A percentile compares a stretch with the other conserved stretches of the same genome.
These are phyloP conservation scores for Fraxinus excelsior DNA, from an alignment of 257 asterid genomes.

Conservation along the genomic window DNA sequence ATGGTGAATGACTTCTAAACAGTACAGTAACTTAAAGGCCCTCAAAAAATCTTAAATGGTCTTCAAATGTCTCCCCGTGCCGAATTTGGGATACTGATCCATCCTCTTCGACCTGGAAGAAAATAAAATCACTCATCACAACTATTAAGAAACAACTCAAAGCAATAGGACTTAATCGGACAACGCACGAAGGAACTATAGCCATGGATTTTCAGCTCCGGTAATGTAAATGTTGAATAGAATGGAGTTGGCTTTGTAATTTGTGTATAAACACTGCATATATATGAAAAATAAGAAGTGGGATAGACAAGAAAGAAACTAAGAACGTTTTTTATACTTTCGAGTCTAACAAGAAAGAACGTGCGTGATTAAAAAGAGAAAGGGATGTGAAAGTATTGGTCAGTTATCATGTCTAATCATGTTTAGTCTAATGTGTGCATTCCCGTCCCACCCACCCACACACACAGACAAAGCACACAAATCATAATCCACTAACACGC, in stretches of 20 bases:
- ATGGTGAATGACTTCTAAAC: slow-evolving; percentile 2
- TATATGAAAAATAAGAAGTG: neutral
- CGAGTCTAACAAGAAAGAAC: neutral
- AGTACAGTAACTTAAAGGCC: slow-evolving; percentile 47
- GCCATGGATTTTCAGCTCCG: neutral
- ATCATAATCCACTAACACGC: neutral
- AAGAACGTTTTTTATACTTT: neutral
- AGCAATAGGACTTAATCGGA: neutral
- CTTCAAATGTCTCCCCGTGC: slow-evolving; percentile 81
- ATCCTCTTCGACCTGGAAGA: slow-evolving; percentile 74
- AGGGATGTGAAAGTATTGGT: neutral
- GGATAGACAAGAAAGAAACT: neutral
- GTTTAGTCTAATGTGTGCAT: neutral
- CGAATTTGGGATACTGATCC: slow-evolving; percentile 79
- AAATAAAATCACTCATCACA: neutral
- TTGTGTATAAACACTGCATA: neutral
- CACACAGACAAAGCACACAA: neutral
- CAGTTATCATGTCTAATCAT: neutral
- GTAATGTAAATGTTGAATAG: neutral
- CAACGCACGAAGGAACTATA: neutral
- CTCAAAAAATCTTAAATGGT: slow-evolving; percentile 75
- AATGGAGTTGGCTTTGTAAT: too few relatives aligned
- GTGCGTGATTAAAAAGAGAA: neutral
- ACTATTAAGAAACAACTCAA: too few relatives aligned
- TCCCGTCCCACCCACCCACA: neutral